These are phyloP conservation scores for Waitea zeae DNA, from an alignment of 1,284 basidiomycete species.

Conservation along the genomic window DNA sequence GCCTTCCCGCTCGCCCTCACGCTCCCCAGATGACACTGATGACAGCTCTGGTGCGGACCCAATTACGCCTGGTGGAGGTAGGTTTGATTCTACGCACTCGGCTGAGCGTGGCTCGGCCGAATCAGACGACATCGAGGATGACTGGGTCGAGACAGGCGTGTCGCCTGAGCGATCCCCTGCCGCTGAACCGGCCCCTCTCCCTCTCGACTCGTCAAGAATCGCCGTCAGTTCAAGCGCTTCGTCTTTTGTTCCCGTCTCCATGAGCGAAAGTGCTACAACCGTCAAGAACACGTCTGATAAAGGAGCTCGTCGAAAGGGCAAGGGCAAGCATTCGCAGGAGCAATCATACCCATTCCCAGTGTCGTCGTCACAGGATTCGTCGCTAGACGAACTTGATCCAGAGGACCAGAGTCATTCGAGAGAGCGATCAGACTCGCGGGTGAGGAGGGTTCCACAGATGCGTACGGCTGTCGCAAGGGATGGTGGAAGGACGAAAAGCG, in stretches of 20 bases:
- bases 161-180: slow-evolving; percentile 27
- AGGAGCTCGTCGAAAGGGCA: slow-evolving; percentile 12
- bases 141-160: too few species aligned
- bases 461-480: slow-evolving; percentile 54
- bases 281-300: slow-evolving; percentile 10
- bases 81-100: slow-evolving; percentile 19
- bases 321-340: slow-evolving; percentile 6
- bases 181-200: slow-evolving; percentile 17
- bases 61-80: slow-evolving; percentile 14
- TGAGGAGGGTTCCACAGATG: slow-evolving; percentile 27
- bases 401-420: slow-evolving; percentile 16
- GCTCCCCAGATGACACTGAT: slow-evolving; percentile 21
- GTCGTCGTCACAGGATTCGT: slow-evolving; percentile 41
- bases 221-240: neutral
- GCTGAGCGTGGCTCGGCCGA: slow-evolving; percentile 5
- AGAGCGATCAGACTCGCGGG: slow-evolving; percentile 8
- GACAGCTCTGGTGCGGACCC: slow-evolving; percentile 9
- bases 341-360: slow-evolving; percentile 15
- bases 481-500: slow-evolving; percentile 66
- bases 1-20: slow-evolving; percentile 16
- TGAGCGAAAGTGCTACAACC: slow-evolving; percentile 6
- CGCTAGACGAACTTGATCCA: slow-evolving; percentile 19
- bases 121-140: slow-evolving; percentile 20
- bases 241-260: neutral
- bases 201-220: neutral